phyloP scores from a whole-genome alignment of 441 rosid species.

The Sinapis alba region DNA sequence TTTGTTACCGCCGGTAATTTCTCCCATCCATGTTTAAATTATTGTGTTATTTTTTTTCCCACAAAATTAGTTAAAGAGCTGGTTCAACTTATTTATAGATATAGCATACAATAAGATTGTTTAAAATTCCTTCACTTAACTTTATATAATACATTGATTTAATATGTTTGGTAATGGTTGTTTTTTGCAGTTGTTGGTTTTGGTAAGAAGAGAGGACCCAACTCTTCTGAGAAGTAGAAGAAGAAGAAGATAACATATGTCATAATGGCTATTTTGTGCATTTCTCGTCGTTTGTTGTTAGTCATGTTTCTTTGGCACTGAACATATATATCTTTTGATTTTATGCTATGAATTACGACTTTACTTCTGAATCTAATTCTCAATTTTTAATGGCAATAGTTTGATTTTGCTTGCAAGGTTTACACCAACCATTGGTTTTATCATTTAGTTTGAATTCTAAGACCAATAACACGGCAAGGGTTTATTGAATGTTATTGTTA shows the following conservation, averaged over 20 bases:
- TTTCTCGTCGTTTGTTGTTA: not conserved
- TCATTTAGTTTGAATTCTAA: not conserved
- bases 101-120: not conserved
- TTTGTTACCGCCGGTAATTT: slow-evolving; percentile 61
- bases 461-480: not conserved
- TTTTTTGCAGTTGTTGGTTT: slow-evolving; percentile 62
- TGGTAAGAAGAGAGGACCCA: slow-evolving; percentile 76
- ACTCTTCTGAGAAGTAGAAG: slow-evolving; percentile 66
- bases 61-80: not conserved
- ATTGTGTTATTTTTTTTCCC: not conserved
- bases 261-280: not conserved
- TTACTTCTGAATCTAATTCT: not conserved
- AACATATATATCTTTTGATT: slow-evolving; percentile 18
- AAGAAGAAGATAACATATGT: not conserved
- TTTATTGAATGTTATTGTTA: not conserved
- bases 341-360: slow-evolving; percentile 8
- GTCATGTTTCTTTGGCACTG: not conserved
- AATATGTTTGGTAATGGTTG: not conserved
- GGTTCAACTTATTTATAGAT: not conserved
- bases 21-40: not conserved
- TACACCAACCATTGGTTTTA: not conserved
- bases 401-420: not conserved
- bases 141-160: not conserved
- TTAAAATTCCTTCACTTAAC: not conserved
- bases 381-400: not conserved